Conservation (phyloP, 257 asterid genomes). For the Fraxinus americana region DNA sequence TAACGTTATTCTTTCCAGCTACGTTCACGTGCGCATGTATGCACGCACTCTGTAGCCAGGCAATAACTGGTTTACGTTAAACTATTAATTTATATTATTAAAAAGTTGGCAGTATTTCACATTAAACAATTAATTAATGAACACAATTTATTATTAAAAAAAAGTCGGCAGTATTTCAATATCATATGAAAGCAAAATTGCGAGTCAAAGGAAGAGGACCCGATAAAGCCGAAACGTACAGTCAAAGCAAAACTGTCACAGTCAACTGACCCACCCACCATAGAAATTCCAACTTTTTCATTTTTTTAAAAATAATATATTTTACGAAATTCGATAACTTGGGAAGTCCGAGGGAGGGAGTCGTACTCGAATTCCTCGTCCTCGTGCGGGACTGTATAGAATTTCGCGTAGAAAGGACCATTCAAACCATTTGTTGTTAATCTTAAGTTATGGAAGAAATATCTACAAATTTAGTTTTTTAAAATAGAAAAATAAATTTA, state of each 20-base stretch:
- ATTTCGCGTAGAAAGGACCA: neutral
- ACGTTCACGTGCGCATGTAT: too few species aligned
- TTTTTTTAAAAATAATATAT: neutral
- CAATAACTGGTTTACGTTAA: too few species aligned
- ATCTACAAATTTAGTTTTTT: too few species aligned
- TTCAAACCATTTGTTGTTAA: too few species aligned
- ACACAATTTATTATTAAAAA: neutral
- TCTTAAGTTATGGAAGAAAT: too few species aligned
- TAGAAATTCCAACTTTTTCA: neutral
- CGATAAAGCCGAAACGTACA: conserved; percentile 23
- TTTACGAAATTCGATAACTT: conserved; percentile 3
- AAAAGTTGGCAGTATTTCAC: conserved; percentile 14
- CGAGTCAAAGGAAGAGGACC: conserved; percentile 35
- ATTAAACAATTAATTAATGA: too few species aligned
- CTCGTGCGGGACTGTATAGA: neutral
- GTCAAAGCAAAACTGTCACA: conserved; percentile 39
- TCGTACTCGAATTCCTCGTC: neutral
- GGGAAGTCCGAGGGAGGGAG: neutral
- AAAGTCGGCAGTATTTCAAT: conserved; percentile 21
- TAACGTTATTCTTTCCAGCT: too few species aligned
- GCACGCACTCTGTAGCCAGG: too few species aligned
- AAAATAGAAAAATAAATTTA: too few species aligned
- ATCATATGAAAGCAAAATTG: neutral
- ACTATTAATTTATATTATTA: neutral
- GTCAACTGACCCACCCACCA: conserved; percentile 23